phyloP scores from a whole-genome alignment of 2,329 filamentous ascomycete genomes.

The Colletotrichum agaves region DNA sequence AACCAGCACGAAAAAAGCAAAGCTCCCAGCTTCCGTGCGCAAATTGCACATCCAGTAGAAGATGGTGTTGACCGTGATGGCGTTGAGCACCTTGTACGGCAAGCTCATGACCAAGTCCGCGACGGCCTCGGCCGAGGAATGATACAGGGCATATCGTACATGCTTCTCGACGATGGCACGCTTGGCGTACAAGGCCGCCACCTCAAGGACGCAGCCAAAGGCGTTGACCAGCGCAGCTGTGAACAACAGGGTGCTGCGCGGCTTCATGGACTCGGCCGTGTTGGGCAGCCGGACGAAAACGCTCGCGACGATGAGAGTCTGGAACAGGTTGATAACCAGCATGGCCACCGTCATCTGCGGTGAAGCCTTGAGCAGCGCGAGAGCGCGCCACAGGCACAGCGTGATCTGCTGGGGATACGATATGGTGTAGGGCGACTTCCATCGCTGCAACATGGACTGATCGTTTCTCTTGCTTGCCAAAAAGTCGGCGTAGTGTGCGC shows the following conservation, averaged over 20 bases:
- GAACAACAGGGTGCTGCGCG: constrained; percentile 47
- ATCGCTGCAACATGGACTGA: constrained; percentile 25
- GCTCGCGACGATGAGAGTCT: constrained; percentile 72
- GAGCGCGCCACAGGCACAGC: constrained; percentile 39
- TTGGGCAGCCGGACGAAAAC: constrained; percentile 73
- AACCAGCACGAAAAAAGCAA: constrained; percentile 74
- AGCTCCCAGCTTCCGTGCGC: constrained; percentile 48
- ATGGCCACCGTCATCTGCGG: constrained; percentile 38
- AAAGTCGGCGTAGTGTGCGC: constrained; percentile 23
- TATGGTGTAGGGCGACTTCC: constrained; percentile 39
- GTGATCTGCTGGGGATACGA: constrained; percentile 40
- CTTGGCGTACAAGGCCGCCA: constrained; percentile 45
- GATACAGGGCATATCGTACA: constrained; percentile 46
- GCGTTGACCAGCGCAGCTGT: constrained; percentile 52
- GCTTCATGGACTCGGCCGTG: constrained; percentile 68
- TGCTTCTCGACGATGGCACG: constrained; percentile 47
- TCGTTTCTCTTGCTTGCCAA: constrained; percentile 25
- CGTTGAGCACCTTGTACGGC: constrained; percentile 60
- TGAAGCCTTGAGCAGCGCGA: constrained; percentile 36
- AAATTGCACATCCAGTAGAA: constrained; percentile 48
- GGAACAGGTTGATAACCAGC: constrained; percentile 56
- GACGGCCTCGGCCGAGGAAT: constrained; percentile 47
- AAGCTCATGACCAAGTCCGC: constrained; percentile 54
- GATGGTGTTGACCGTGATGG: constrained; percentile 61
- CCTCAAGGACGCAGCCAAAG: constrained; percentile 55